Evolutionary conservation across 768 basidiomycete species (phyloP), one percentile per base, ranked within the genome.

Genomic region (Asterophora parasitica): DNA sequence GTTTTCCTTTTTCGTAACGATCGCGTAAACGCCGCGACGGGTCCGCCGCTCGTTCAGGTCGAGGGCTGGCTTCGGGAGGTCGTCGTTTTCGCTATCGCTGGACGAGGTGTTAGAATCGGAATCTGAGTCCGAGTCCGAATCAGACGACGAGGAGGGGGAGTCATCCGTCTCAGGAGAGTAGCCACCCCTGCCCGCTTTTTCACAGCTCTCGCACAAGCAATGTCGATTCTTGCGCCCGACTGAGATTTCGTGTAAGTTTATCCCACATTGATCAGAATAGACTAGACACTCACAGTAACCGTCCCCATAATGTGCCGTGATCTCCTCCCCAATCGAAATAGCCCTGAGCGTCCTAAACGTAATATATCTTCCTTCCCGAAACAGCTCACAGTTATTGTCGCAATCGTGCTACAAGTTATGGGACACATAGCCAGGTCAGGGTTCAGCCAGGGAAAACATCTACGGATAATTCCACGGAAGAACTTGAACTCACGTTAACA

Each of bases 221-320:
- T 84, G 81, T 17, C 82, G 74, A 56, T 85, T 85, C 50, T 75
- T 79, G 52, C 77, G 71, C 43, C 83, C 83, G 61, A 85, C 83
- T 85, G 49, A 56, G 43, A 36, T 30, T 36, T 20, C 19, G 41
- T 48, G 46, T 43, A 46, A 47, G 33, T 28, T 7, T 13, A 17
- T 31, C 17, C 37, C 35, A 30, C 11, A 26, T 31, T 43, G 52
- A 15, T 42, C n/a, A n/a, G n/a, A n/a, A 45, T 51, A 34, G 40
- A 40, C 55, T n/a, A 41, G 50, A 42, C 40, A 81, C 87, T 69
- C 62, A 92, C 89, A 92, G 65, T 92, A 92, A 38, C 86, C 86
- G 67, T 92, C 88, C 37, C 91, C 90, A 60, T 92, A 92, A 63
- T 90, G 88, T 35, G 90, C 90, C 26, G 89, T 90, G 38, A 92